Base-by-base conservation (phyloP, 2,329 filamentous ascomycete genomes). In the Aspergillus sp. region DNA sequence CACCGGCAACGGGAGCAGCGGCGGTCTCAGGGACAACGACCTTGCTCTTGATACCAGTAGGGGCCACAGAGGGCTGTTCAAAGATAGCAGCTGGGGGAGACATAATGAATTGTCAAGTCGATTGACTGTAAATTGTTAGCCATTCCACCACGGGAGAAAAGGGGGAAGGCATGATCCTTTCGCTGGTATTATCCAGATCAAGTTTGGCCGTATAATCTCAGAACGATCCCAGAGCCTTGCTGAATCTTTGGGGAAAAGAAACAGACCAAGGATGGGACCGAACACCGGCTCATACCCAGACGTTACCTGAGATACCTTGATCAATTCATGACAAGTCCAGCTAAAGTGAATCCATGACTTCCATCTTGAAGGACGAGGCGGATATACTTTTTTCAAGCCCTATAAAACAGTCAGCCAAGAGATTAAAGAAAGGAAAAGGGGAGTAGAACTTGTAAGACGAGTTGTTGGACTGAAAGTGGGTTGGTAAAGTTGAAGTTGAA, bases 171-270 rank as follows among this genome's bases (percentile, higher is more conserved):
- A 95, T 94, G 89, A 93, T 95, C 86, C 90, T 95, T 93, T 90
- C 90, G 90, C 90, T 90, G 86, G 88, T 88, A 93, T 93, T 91
- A 91, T 90, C 88, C 86, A 88, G 87, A 90, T 91, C 88, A 91
- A 91, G 87, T 91, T 89, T 76, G 76, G 85, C 88, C 87, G 88
- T 93, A 86, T 93, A 82, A 83, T 93, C 86, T 91, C 69, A 72
- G 69, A 69, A 68, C 66, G 62, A 68, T 59, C 59, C 57, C 54
- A 51, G 19, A 4, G 39, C 40, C 46, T 27, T 35, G 26, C 10
- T 29, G 29, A 6, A 13, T 39, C 9, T 26, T 26, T 5, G 34
- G 11, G 7, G 26, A 9, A 37, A 50, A 54, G 53, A 42, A 52
- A 54, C 55, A 53, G 60, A 53, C 32, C 44, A 46, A 46, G 53